Evolutionary conservation across 1,284 basidiomycete genomes (phyloP).

Genomic region (Moesziomyces sp.): DNA sequence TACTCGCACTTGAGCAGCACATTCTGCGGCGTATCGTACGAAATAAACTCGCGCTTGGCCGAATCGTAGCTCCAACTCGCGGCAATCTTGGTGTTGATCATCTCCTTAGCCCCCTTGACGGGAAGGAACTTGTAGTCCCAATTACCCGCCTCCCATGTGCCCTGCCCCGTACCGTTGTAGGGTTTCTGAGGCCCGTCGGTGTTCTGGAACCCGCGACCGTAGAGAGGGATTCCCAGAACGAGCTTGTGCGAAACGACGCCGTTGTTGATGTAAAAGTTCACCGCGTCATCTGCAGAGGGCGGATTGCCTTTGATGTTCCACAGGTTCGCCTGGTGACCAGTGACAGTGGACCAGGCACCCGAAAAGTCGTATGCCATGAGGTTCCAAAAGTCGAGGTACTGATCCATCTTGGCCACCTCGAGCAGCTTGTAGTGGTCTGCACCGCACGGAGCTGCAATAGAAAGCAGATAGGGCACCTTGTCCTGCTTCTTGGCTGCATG

Average conservation of each 20-base stretch:
- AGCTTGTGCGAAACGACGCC: slow-evolving; percentile 82
- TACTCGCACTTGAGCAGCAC: slow-evolving; percentile 79
- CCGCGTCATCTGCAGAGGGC: slow-evolving; percentile 75
- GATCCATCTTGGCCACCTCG: slow-evolving; percentile 78
- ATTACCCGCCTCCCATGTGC: slow-evolving; percentile 73
- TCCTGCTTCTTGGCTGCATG: slow-evolving; percentile 72
- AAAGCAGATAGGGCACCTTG: slow-evolving; percentile 74
- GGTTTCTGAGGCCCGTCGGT: slow-evolving; percentile 80
- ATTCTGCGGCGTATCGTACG: slow-evolving; percentile 79
- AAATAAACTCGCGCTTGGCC: slow-evolving; percentile 78
- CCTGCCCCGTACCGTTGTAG: slow-evolving; percentile 81
- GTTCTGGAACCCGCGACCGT: slow-evolving; percentile 81
- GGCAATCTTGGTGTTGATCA: slow-evolving; percentile 78
- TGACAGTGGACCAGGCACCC: slow-evolving; percentile 74
- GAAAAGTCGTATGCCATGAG: slow-evolving; percentile 77
- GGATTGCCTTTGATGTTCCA: slow-evolving; percentile 71
- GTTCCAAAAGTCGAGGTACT: slow-evolving; percentile 82
- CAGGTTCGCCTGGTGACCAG: slow-evolving; percentile 83
- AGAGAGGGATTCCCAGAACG: slow-evolving; percentile 74
- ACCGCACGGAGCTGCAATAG: slow-evolving; percentile 85
- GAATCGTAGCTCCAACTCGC: slow-evolving; percentile 81
- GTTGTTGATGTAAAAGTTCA: slow-evolving; percentile 75
- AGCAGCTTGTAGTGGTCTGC: slow-evolving; percentile 76
- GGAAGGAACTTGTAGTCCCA: slow-evolving; percentile 80
- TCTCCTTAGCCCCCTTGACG: slow-evolving; percentile 75